Base-by-base conservation (phyloP, 164 flowering plant species). In the Vitis vinifera region DNA sequence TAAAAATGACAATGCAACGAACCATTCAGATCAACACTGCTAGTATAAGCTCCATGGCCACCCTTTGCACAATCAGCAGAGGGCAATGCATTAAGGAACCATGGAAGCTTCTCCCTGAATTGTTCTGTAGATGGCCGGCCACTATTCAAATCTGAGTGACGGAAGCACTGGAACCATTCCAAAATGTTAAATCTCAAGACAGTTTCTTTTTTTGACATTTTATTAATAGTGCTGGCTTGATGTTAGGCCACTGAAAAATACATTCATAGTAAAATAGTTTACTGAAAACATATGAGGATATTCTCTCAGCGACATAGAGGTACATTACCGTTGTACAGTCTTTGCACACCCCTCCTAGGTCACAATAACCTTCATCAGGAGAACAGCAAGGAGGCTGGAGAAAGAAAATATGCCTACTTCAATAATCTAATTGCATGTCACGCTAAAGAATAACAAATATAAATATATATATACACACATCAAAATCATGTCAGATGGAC, bases 1-100 rank as follows among this genome's bases (percentile, higher is more conserved):
- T 56, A 55, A 52, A 51, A 37, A 49, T 47, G 14, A 37, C 56
- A 71, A 3, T 29, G 13, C n/a, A n/a, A 73, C 86, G 30, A 52
- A 95, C 99, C 99, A 80, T 80, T 82, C 55, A 95, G 88, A 76
- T 93, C 93, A 68, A 95, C 90, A 80, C 90, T 90, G 79, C 55
- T 89, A 16, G 93, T 85, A 72, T 95, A 95, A 59, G 99, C 99
- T 66, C 98, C 99, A 83, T 88, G 97, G 27, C 99, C 99, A 80
- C 97, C 99, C 81, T 95, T 95, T 14, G 99, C 93, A 87, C 99
- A 95, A 84, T 93, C 97, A 78, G 94, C 91, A 72, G 98, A 95
- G 19, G 99, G 99, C 71, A 95, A 74, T 15, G 99, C 89, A 81
- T 82, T 76, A 29, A 95, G 93, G 72, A 93, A 93, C 99, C 99